Evolutionary conservation across 2,329 filamentous ascomycete species (phyloP), one percentile per base, ranked within the genome.

Genomic region (Bipolaris gigantea): DNA sequence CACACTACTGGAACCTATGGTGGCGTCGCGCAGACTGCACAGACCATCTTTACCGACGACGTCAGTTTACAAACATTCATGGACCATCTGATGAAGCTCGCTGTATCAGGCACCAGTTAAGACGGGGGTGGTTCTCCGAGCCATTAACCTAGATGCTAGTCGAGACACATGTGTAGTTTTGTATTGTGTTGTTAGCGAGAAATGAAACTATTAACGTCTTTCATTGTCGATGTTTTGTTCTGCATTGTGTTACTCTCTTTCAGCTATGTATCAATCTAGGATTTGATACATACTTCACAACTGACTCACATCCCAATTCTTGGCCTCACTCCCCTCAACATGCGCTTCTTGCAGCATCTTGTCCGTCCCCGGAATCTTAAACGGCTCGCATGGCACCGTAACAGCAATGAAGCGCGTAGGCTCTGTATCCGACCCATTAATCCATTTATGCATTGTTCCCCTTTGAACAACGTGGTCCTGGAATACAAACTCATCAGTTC

Each of bases 21-120:
- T 51, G 92, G 92, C 57, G 89, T 93, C 44, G 86, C 89, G 27
- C 90, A 93, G 70, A 92, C 89, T 42, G 92, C 93, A 8, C 94
- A 99, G 77, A 99, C 94, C 5, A 99, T 99, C 67, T 99, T 99
- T 79, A 99, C 94, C 0, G 94, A 99, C 70, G 94, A 99, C 75
- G 94, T 99, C 50, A 97, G 92, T 50, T 80, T 99, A 72, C 93
- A 97, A 77, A 97, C 93, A 1, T 99, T 99, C 73, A 99, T 99
- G 94, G 94, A 99, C 70, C 92, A 97, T 78, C 80, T 99, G 73
- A 99, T 99, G 94, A 99, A 99, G 90, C 60, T 75, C 52, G 72
- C 72, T 13, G 72, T 75, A 5, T 71, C 70, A 8, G 72, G 72
- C 16, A 73, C 71, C 23, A 62, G 71, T 47, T 74, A 64, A 42